Percentiles rank a stretch among this genome's conserved stretches.
Conservation (phyloP, 257 asterid genomes). For the Solanum appendiculatum region DNA sequence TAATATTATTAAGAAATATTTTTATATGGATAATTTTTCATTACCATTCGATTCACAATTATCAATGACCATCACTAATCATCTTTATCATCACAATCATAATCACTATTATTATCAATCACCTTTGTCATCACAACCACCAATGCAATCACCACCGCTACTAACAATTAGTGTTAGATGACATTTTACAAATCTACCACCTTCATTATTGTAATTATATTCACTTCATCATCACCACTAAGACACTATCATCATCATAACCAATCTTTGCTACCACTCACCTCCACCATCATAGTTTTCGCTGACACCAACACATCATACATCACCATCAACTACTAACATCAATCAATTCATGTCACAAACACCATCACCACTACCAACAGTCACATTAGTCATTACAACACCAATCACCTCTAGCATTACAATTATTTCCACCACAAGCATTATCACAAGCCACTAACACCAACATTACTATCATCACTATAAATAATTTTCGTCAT, state of each 20-base stretch:
- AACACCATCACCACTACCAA: not conserved
- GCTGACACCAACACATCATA: not conserved
- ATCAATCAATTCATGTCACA: too few species aligned
- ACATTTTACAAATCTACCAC: fast-evolving
- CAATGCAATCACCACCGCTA: not conserved
- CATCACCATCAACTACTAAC: too few species aligned
- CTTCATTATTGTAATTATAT: not conserved
- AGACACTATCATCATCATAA: not conserved
- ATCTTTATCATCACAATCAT: not conserved
- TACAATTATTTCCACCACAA: not conserved
- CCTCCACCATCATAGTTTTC: not conserved
- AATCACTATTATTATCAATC: not conserved
- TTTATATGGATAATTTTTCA: not conserved
- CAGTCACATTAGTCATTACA: not conserved
- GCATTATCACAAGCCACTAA: too few species aligned
- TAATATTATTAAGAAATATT: not conserved
- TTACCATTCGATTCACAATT: not conserved
- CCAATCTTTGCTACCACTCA: not conserved
- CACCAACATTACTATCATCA: not conserved
- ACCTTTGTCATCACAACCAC: not conserved
- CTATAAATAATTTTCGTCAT: not conserved
- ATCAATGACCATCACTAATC: not conserved
- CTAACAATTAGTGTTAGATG: not conserved
- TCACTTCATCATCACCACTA: not conserved
- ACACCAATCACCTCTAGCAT: not conserved